Percentiles rank a stretch among this genome's conserved stretches.
Conservation (phyloP, 306 rosid genomes). For the Luffa acutangula region DNA sequence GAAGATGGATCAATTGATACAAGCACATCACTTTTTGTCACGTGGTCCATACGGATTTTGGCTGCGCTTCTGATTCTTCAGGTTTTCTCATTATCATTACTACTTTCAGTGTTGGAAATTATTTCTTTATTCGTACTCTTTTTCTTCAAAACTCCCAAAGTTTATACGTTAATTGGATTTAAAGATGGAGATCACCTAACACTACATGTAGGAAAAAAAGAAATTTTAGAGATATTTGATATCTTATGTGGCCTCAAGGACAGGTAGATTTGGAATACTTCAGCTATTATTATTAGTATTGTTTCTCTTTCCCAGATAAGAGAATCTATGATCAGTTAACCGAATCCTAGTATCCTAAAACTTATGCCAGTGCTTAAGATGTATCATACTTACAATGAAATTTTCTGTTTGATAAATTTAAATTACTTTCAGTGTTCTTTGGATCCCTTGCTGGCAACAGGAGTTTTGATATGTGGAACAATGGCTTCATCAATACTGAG, state of each 20-base stretch:
- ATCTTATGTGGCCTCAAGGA: not conserved
- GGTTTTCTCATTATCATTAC: conserved; percentile 28
- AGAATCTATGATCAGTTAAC: not conserved
- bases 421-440: conserved; percentile 60
- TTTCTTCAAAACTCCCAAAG: not conserved
- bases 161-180: not conserved
- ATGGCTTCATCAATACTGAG: conserved; percentile 30
- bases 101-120: not conserved
- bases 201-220: not conserved
- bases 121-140: not conserved
- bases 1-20: conserved; percentile 80
- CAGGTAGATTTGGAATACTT: not conserved
- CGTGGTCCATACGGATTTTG: conserved; percentile 66
- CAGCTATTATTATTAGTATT: not conserved
- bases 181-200: not conserved
- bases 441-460: conserved; percentile 61
- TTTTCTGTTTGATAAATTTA: conserved; percentile 11
- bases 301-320: not conserved
- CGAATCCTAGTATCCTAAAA: not conserved
- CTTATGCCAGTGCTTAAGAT: not conserved
- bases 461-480: conserved; percentile 42
- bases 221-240: not conserved
- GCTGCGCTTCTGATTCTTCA: conserved; percentile 59
- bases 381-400: not conserved
- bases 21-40: conserved; percentile 65